Percentiles rank a stretch among this genome's conserved stretches.
These are phyloP conservation scores for Musa itinerans DNA, from an alignment of 176 grass and related monocot species.

Conservation along the genomic window DNA sequence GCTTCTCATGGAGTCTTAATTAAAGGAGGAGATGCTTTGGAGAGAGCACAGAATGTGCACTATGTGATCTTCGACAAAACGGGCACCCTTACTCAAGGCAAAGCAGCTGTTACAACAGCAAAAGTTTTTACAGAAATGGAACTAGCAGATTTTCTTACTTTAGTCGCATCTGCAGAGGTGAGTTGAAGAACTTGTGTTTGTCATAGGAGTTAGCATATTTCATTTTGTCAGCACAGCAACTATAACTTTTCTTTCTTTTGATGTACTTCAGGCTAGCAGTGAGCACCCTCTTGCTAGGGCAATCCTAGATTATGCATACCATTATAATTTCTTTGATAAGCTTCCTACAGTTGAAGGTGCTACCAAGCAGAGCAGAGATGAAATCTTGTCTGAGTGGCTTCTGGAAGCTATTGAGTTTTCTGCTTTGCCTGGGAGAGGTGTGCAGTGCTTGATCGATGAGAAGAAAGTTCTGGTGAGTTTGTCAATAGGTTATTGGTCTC, in stretches of 20 bases:
- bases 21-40: slow-evolving; percentile 93
- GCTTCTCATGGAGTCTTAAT: slow-evolving; percentile 85
- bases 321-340: slow-evolving; percentile 88
- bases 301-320: slow-evolving; percentile 82
- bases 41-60: slow-evolving; percentile 67
- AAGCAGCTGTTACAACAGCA: slow-evolving; percentile 71
- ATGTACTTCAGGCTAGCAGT: slow-evolving; percentile 80
- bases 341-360: slow-evolving; percentile 46
- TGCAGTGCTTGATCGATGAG: slow-evolving; percentile 55
- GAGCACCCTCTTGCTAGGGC: slow-evolving; percentile 93
- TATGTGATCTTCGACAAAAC: slow-evolving; percentile 98
- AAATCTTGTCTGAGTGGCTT: slow-evolving; percentile 58
- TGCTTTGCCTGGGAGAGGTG: slow-evolving; percentile 62
- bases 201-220: neutral
- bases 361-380: slow-evolving; percentile 46
- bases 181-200: slow-evolving; percentile 12
- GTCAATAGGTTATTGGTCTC: neutral
- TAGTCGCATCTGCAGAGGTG: slow-evolving; percentile 96
- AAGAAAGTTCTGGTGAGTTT: slow-evolving; percentile 74
- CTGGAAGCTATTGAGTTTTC: slow-evolving; percentile 62
- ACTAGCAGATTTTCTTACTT: slow-evolving; percentile 75
- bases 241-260: slow-evolving; percentile 8
- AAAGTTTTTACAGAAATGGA: slow-evolving; percentile 90
- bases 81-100: slow-evolving; percentile 92
- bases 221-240: neutral